These are phyloP conservation scores for Microsporum canis DNA, from an alignment of 2,329 filamentous ascomycete genomes.

Conservation along the genomic window DNA sequence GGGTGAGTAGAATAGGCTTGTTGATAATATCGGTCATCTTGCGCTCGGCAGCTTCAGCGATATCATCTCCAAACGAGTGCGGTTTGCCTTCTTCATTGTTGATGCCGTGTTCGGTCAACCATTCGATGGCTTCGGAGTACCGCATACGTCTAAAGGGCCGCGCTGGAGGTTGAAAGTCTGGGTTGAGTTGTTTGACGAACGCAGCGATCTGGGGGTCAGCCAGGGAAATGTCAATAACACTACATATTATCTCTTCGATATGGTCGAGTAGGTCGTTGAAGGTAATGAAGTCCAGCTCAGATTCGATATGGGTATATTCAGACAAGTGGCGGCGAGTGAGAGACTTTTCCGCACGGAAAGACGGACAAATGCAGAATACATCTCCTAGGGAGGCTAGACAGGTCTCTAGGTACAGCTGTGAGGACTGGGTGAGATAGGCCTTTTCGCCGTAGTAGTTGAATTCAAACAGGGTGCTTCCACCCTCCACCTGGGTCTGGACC, in stretches of 20 bases:
- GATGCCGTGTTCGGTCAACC: slow-evolving; percentile 83
- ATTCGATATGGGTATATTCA: slow-evolving; percentile 95
- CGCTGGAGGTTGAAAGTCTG: slow-evolving; percentile 67
- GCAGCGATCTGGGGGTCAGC: slow-evolving; percentile 60
- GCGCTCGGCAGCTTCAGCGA: slow-evolving; percentile 92
- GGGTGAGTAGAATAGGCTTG: slow-evolving; percentile 86
- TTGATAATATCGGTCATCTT: slow-evolving; percentile 96
- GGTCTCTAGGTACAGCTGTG: slow-evolving; percentile 94
- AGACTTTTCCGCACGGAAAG: slow-evolving; percentile 95
- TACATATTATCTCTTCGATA: slow-evolving; percentile 76
- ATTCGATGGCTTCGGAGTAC: slow-evolving; percentile 87
- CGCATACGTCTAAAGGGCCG: slow-evolving; percentile 90
- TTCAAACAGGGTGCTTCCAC: slow-evolving; percentile 79
- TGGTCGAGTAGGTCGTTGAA: slow-evolving; percentile 83
- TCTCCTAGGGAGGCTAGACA: slow-evolving; percentile 81
- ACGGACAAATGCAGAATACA: slow-evolving; percentile 97
- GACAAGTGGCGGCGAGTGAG: slow-evolving; percentile 87
- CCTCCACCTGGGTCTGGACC: slow-evolving; percentile 92
- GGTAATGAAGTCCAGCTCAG: slow-evolving; percentile 87
- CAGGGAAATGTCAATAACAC: slow-evolving; percentile 67
- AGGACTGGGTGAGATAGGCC: slow-evolving; percentile 91
- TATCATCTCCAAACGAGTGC: slow-evolving; percentile 91
- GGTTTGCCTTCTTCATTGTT: slow-evolving; percentile 83
- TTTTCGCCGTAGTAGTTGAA: slow-evolving; percentile 82
- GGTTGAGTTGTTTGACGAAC: slow-evolving; percentile 79